Evolutionary conservation across 345 rosid species (phyloP).

Genomic region (Brassica incana): DNA sequence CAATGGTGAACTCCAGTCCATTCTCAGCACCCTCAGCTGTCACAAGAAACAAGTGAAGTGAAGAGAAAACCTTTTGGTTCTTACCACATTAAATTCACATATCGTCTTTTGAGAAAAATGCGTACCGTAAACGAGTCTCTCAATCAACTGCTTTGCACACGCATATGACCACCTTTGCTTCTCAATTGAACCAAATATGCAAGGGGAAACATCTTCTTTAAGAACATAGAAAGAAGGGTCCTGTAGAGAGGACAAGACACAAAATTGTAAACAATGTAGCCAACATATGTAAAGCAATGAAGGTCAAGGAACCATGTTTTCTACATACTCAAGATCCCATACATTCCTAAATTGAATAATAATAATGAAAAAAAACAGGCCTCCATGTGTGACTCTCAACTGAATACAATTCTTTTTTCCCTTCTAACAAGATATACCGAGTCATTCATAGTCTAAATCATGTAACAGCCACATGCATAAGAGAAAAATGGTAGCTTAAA

Average conservation of each 20-base stretch:
- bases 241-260: slow-evolving; percentile 34
- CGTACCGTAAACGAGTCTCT: slow-evolving; percentile 89
- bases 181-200: slow-evolving; percentile 97
- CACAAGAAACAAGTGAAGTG: slow-evolving; percentile 14
- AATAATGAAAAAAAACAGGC: no score
- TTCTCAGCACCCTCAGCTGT: slow-evolving; percentile 99
- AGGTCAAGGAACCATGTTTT: neutral
- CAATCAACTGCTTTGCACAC: slow-evolving; percentile 97
- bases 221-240: slow-evolving; percentile 91
- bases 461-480: neutral
- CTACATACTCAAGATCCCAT: neutral
- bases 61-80: neutral
- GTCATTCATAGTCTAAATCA: neutral
- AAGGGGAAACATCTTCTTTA: slow-evolving; percentile 85
- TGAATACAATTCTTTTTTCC: neutral
- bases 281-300: neutral
- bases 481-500: neutral
- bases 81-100: neutral
- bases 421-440: neutral
- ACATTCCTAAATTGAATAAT: no score
- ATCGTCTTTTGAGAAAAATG: neutral
- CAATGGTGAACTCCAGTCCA: slow-evolving; percentile 89
- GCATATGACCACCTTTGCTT: slow-evolving; percentile 99
- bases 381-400: neutral
- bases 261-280: neutral